phyloP scores from a whole-genome alignment of 23 red algal species.

The Gracilariopsis chorda region DNA sequence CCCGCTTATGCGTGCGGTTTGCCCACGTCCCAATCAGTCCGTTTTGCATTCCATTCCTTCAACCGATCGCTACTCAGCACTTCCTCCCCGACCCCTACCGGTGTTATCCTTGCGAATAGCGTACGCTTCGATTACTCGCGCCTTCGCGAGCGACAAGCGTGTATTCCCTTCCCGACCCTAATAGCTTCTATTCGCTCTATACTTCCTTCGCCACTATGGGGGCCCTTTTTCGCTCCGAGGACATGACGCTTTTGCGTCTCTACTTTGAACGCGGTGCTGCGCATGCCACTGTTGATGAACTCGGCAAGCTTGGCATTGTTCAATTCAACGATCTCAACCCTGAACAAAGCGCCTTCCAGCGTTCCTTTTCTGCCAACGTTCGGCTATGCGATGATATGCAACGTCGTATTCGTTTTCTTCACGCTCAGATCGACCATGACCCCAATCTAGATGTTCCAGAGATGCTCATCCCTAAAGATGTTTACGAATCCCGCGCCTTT shows the following conservation, averaged over 20 bases:
- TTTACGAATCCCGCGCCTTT: slow-evolving; percentile 13
- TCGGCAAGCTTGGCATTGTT: slow-evolving; percentile 79
- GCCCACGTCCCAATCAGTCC: background rate
- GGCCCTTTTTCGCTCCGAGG: slow-evolving; percentile 89
- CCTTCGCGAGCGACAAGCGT: too few relatives aligned
- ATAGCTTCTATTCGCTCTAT: too few relatives aligned
- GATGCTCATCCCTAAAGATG: slow-evolving; percentile 13
- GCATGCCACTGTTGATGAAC: slow-evolving; percentile 82
- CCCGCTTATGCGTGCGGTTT: background rate
- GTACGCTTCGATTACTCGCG: too few relatives aligned
- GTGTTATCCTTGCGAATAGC: too few relatives aligned
- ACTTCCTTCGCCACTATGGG: slow-evolving; percentile 56
- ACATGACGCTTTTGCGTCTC: slow-evolving; percentile 87
- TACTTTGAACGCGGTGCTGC: slow-evolving; percentile 95
- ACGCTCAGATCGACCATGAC: slow-evolving; percentile 35
- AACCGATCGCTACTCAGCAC: background rate
- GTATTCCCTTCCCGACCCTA: too few relatives aligned
- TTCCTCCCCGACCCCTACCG: background rate
- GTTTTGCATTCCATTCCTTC: background rate
- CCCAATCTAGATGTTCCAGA: background rate
- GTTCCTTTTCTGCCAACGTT: slow-evolving; percentile 82
- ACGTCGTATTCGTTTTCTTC: slow-evolving; percentile 88
- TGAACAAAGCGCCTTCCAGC: slow-evolving; percentile 74
- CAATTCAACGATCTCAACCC: slow-evolving; percentile 95
- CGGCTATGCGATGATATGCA: slow-evolving; percentile 92